phyloP scores from a whole-genome alignment of 768 basidiomycete genomes.

The Ramaria sp. region DNA sequence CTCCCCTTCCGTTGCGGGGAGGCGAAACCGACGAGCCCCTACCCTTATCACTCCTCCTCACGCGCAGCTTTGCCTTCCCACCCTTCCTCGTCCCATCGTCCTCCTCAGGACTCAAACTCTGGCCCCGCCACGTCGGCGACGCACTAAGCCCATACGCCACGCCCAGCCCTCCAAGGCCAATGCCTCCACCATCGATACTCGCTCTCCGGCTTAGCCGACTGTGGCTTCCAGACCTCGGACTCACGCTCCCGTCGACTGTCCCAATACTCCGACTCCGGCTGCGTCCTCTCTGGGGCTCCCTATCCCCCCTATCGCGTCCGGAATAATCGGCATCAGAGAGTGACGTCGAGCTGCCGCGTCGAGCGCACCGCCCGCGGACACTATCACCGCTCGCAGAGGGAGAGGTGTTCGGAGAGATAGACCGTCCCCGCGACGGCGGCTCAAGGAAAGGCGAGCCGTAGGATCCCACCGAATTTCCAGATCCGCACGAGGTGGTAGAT shows the following conservation, averaged over 20 bases:
- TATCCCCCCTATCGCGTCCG: not conserved
- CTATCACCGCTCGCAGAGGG: not conserved
- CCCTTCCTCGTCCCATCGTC: not conserved
- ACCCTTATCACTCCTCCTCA: not conserved
- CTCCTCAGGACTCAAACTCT: slow-evolving; percentile 20
- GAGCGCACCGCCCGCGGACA: not conserved
- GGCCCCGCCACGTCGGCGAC: slow-evolving; percentile 12
- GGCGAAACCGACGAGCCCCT: not conserved
- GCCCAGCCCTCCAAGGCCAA: slow-evolving; percentile 28
- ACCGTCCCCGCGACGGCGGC: slow-evolving; percentile 4
- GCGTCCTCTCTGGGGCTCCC: slow-evolving; percentile 4
- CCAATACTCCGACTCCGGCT: slow-evolving; percentile 8
- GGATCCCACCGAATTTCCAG: not conserved
- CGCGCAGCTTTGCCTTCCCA: not conserved
- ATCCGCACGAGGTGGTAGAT: not conserved
- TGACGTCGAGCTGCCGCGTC: not conserved
- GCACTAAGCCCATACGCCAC: slow-evolving; percentile 33
- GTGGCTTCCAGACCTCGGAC: slow-evolving; percentile 3
- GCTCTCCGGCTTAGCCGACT: slow-evolving; percentile 1
- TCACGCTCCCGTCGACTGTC: slow-evolving; percentile 5
- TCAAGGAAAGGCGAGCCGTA: slow-evolving; percentile 7
- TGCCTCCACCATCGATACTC: slow-evolving; percentile 9
- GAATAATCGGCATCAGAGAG: not conserved
- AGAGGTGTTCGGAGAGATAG: slow-evolving; percentile 3
- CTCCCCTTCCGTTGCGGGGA: not conserved